Base-by-base conservation (phyloP, 2,329 filamentous ascomycete genomes). In the Cytospora chrysosperma region DNA sequence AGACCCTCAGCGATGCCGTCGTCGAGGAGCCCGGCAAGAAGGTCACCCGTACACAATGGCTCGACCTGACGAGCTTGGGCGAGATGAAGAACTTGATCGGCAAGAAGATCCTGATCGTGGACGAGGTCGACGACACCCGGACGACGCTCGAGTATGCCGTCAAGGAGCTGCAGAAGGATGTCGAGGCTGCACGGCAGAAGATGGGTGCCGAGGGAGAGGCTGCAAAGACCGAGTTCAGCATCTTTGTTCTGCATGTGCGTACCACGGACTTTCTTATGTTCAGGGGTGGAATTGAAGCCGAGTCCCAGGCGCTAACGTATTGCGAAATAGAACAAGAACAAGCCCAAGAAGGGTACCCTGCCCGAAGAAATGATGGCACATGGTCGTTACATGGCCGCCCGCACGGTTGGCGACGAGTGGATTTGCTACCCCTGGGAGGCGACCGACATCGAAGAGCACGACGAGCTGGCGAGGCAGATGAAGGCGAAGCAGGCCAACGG, bases 391-490 rank as follows among this genome's bases (percentile, higher is more conserved):
- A 78, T 90, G 69, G 95, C 95, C 26, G 92, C 95, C 26, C 82
- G 89, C 73, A 98, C 94, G 7, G 91, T 96, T 34, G 86, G 85
- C n/a, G 94, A 99, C 78, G 89, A 93, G 69, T 99, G 95, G 95
- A 98, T 98, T 75, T 96, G 92, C 84, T 99, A 99, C 79, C 95
- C 95, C 19, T 99, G 95, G 95, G 95, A 98, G 81, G 95, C 95
- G 51, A 89, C 79, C 37, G 91, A 97, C 75, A 97, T 98, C 73
- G 92, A 96, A 30, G 91, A 93, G 83, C 94, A 97, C 75, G 94
- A 98, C 78, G 78, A 80, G 65, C 75, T 88, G 63, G 90, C 92
- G 21, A 79, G 79, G 67, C 76, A 81, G 70, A 76, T 80, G 69
- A 71, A 72, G 55, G 70, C 70, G 47, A 68, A 68, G 21, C 65